phyloP scores from a whole-genome alignment of 2,329 filamentous ascomycete genomes.

The Ophiosphaerella herpotricha region DNA sequence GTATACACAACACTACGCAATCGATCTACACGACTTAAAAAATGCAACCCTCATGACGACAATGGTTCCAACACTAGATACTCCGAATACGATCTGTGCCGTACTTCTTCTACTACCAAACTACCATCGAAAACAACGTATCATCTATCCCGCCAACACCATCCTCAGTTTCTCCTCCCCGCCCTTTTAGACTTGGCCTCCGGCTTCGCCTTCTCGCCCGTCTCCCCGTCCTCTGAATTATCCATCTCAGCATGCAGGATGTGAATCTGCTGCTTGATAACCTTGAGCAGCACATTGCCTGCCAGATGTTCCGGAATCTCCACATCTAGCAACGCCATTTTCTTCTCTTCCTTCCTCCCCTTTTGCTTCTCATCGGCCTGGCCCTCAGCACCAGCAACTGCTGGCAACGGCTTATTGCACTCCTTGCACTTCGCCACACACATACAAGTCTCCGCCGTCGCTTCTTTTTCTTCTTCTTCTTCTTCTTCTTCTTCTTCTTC shows the following conservation, averaged over 20 bases:
- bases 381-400: not conserved
- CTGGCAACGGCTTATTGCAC: constrained; percentile 22
- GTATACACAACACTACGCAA: not conserved
- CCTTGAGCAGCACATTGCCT: constrained; percentile 34
- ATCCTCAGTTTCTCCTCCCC: not conserved
- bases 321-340: constrained; percentile 24
- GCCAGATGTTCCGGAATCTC: constrained; percentile 27
- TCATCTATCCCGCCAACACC: not conserved
- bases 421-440: constrained; percentile 22
- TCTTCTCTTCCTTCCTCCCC: constrained; percentile 18
- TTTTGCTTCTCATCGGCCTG: constrained; percentile 12
- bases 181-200: not conserved
- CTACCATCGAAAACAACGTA: not conserved
- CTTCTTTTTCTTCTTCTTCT: too few relatives aligned
- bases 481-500: not conserved
- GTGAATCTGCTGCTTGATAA: constrained; percentile 43
- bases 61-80: not conserved
- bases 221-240: constrained; percentile 27
- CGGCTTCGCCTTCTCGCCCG: constrained; percentile 16
- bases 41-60: not conserved
- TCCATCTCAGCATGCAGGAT: constrained; percentile 46
- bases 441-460: constrained; percentile 12
- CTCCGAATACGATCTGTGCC: not conserved
- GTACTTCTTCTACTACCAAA: too few relatives aligned
- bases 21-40: not conserved